These are phyloP conservation scores for Tricholoma matsutake DNA, from an alignment of 768 basidiomycete genomes.

Conservation along the genomic window DNA sequence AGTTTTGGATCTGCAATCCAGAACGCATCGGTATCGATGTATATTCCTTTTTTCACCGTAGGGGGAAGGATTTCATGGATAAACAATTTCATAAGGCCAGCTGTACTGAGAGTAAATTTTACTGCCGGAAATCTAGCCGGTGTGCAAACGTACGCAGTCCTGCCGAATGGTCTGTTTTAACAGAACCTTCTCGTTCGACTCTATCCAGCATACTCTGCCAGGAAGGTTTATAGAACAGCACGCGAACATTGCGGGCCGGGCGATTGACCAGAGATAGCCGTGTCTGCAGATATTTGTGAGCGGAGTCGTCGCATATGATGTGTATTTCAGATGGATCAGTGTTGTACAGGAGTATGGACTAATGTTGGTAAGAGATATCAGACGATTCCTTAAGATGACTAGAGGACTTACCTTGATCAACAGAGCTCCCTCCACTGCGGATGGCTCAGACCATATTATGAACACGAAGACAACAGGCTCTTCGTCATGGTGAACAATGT, in stretches of 20 bases:
- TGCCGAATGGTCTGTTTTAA: constrained; percentile 44
- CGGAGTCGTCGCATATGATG: constrained; percentile 43
- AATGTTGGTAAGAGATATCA: constrained; percentile 7
- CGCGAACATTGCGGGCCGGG: constrained; percentile 33
- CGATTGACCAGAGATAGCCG: constrained; percentile 37
- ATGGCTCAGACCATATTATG: constrained; percentile 41
- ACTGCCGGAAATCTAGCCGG: not conserved
- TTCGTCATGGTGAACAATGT: constrained; percentile 1
- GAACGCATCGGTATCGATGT: constrained; percentile 50
- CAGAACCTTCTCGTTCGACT: constrained; percentile 42
- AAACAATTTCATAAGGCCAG: constrained; percentile 52
- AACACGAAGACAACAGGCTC: constrained; percentile 41
- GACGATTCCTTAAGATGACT: not conserved
- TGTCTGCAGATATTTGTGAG: constrained; percentile 35
- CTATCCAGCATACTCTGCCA: constrained; percentile 41
- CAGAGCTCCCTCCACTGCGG: constrained; percentile 40
- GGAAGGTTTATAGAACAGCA: constrained; percentile 41
- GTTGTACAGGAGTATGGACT: constrained; percentile 40
- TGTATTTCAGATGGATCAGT: constrained; percentile 38
- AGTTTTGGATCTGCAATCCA: constrained; percentile 45
- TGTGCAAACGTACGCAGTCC: constrained; percentile 39
- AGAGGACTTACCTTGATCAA: constrained; percentile 36
- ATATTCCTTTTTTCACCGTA: constrained; percentile 43
- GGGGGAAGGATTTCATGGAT: constrained; percentile 48
- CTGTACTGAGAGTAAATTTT: constrained; percentile 19